Evolutionary conservation across 2,329 filamentous ascomycete species (phyloP), one percentile per base, ranked within the genome.

Genomic region (Fusarium euwallaceae): DNA sequence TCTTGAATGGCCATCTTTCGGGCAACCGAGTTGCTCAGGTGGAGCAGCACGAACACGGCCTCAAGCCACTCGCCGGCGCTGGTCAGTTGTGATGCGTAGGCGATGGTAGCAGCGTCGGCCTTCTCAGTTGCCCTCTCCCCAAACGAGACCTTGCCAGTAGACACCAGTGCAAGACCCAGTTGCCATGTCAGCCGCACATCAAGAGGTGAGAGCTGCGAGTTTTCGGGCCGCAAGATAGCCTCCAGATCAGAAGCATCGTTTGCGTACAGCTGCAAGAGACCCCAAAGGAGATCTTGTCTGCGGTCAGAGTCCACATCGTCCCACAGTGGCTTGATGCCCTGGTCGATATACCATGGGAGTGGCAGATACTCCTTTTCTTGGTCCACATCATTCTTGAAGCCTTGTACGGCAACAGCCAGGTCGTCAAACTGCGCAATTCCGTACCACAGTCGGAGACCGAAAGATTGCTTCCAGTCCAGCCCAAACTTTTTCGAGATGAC

Each of bases 381-480:
- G 32, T 87, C 85, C 55, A 98, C 86, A 77, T 98, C 95, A 64
- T 92, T 86, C 70, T 91, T 87, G 82, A 95, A 99, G 32, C 89
- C 88, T 51, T 87, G 83, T 6, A 99, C 92, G 4, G 95, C 95
- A 55, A 88, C 86, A 10, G 92, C 90, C 51, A 98, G 87, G 39
- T 91, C 88, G 53, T 95, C 93, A 43, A 91, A 87, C 37, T 89
- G 86, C 3, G 90, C 87, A 45, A 92, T 93, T 53, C 92, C 92
- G 81, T 98, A 99, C 94, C 95, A 98, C 2, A 99, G 87, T 51
- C 95, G 92, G 60, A 99, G 88, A 12, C 94, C 96, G 82, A 99
- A 98, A 1, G 95, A 92, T 80, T 97, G 95, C 81, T 94, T 92
- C 97, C 97, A 99, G 81, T 97, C 94, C 39, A 99, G 87, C 6